Base-by-base conservation (phyloP, 768 basidiomycete species). In the Galerina marginata region DNA sequence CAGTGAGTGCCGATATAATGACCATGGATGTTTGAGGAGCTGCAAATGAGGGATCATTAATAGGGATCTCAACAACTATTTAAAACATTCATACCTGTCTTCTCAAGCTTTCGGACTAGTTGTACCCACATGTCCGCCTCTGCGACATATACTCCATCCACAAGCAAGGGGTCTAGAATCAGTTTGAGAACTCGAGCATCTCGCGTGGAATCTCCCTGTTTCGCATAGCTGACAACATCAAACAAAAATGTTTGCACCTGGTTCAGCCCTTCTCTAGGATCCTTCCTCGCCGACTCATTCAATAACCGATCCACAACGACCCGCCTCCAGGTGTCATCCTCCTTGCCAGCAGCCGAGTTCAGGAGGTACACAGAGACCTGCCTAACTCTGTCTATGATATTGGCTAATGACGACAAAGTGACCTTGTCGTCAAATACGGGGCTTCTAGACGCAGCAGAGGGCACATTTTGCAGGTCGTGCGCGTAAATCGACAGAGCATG, bases 121-220 rank as follows among this genome's bases (percentile, higher is more conserved):
- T 76, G 68, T 47, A 97, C 71, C 94, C 96, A 96, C 43, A 81
- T 69, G 60, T 95, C 94, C 0, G 86, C 87, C 64, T 96, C 93
- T 0, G 75, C 76, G 46, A 77, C 81, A 2, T 83, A 83, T 0
- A 88, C 79, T 43, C 86, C 87, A 51, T 87, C 85, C 39, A 82
- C 78, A 48, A 91, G 72, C 60, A 86, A 65, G 69, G 87, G 80
- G 59, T 83, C 82, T 39, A 97, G 67, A 5, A 95, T 77, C 20
- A 77, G 74, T 47, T 83, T 77, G 26, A 97, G 72, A 10, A 91
- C 77, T 2, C 91, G 79, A 9, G 85, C 70, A 55, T 90, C 86
- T 23, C 86, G 74, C 3, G 83, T 69, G 37, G 74, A 77, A 65
- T 91, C 86, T 10, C 68, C 72, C 44, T 73, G 63, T 45, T 70